Percentiles rank a stretch among this genome's conserved stretches.
Conservation (phyloP, 805 yeast genomes). For the Crinitomyces ghanaensis region DNA sequence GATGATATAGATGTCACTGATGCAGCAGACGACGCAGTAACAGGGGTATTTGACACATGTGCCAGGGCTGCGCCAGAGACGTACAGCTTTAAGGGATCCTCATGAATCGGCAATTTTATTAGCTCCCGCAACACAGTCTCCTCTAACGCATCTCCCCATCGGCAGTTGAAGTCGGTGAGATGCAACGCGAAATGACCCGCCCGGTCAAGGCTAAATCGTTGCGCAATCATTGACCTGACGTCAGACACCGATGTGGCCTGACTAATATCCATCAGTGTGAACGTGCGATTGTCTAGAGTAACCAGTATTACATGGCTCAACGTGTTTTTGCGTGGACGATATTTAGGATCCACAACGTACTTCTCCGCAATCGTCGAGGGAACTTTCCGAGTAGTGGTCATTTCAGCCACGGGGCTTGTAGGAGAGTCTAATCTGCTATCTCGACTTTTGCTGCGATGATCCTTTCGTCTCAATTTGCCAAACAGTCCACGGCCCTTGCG, state of each 20-base stretch:
- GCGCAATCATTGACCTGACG: conserved; percentile 32
- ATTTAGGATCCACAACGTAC: conserved; percentile 17
- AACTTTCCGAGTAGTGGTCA: conserved; percentile 1
- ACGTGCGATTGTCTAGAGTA: conserved; percentile 52
- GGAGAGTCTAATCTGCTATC: conserved; percentile 15
- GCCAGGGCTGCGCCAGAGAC: conserved; percentile 8
- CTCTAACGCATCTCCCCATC: conserved; percentile 23
- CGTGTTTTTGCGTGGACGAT: conserved; percentile 29
- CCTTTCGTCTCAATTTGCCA: conserved; percentile 9
- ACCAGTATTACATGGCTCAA: conserved; percentile 34
- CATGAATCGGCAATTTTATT: conserved; percentile 5
- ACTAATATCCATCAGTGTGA: conserved; percentile 36
- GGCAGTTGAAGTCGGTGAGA: conserved; percentile 57
- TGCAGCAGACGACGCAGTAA: too few species aligned
- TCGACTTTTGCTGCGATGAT: conserved; percentile 13
- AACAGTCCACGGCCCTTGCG: conserved; percentile 6
- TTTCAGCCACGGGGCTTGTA: conserved; percentile 8
- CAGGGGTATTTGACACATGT: too few species aligned
- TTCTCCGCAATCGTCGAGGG: conserved; percentile 1
- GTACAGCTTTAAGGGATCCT: conserved; percentile 13
- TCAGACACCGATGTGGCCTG: conserved; percentile 22
- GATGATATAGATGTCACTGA: too few species aligned
- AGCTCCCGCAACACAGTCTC: conserved; percentile 10
- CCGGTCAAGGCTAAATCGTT: conserved; percentile 25
- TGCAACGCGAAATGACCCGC: conserved; percentile 31